phyloP scores from a whole-genome alignment of 1,139 yeast species.

The Yamadazyma aaseri region DNA sequence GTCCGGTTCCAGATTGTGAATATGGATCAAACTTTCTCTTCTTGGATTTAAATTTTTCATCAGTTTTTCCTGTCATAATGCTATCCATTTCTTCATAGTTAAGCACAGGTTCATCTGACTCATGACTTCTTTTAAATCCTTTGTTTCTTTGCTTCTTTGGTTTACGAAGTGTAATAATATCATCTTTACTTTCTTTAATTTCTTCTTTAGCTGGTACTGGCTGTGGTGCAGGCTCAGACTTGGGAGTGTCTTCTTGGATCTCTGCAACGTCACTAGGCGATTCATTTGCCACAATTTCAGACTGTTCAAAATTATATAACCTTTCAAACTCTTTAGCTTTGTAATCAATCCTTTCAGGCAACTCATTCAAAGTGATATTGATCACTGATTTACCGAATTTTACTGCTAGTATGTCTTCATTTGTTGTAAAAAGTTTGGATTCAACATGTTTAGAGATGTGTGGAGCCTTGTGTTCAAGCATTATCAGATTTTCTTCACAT shows the following conservation, averaged over 20 bases:
- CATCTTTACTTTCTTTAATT: constrained; percentile 38
- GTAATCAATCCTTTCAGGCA: constrained; percentile 5
- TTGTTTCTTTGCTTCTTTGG: constrained; percentile 16
- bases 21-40: constrained; percentile 65
- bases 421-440: constrained; percentile 5
- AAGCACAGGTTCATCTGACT: constrained; percentile 13
- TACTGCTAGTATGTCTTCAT: constrained; percentile 5
- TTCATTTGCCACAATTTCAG: too few species aligned
- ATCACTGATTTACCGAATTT: constrained; percentile 6
- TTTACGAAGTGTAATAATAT: constrained; percentile 53
- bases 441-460: background rate
- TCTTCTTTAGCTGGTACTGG: background rate
- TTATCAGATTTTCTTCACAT: constrained; percentile 14
- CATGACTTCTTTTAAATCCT: constrained; percentile 11
- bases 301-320: constrained; percentile 1
- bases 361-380: constrained; percentile 1
- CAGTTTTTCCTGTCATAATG: constrained; percentile 10
- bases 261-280: too few species aligned
- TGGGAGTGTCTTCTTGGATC: too few species aligned
- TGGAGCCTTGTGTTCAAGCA: too few species aligned
- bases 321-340: constrained; percentile 6
- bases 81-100: constrained; percentile 2
- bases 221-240: too few species aligned
- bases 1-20: constrained; percentile 45
- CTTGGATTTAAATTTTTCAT: constrained; percentile 23